Evolutionary conservation across 441 rosid species (phyloP).

Genomic region (Erysimum pusillum): DNA sequence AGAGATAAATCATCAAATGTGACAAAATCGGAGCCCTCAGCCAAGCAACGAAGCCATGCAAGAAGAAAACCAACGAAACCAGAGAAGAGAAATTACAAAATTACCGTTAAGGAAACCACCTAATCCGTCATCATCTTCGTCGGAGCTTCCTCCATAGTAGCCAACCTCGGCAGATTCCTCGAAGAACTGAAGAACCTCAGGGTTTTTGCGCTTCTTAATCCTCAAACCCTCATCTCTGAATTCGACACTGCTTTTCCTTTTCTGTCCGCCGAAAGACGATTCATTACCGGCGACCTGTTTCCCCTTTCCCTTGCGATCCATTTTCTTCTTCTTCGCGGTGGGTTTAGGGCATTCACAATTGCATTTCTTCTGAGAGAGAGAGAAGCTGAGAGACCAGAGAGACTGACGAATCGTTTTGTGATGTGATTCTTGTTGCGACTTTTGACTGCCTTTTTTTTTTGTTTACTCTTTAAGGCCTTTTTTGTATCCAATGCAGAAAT

Average conservation of each 20-base stretch:
- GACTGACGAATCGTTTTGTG: slow-evolving; percentile 24
- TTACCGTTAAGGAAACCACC: slow-evolving; percentile 51
- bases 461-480: neutral
- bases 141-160: slow-evolving; percentile 48
- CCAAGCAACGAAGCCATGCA: slow-evolving; percentile 30
- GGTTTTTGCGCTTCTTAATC: slow-evolving; percentile 58
- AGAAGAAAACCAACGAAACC: slow-evolving; percentile 8
- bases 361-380: slow-evolving; percentile 16
- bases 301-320: slow-evolving; percentile 55
- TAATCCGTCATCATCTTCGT: slow-evolving; percentile 55
- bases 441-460: neutral
- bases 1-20: neutral
- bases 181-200: slow-evolving; percentile 77
- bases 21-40: neutral
- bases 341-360: slow-evolving; percentile 38
- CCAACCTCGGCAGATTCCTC: slow-evolving; percentile 72
- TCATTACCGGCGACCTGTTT: slow-evolving; percentile 47
- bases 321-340: slow-evolving; percentile 25
- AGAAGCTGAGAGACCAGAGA: neutral
- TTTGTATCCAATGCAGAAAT: neutral
- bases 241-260: slow-evolving; percentile 47
- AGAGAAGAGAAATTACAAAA: neutral
- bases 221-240: slow-evolving; percentile 54
- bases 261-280: slow-evolving; percentile 61
- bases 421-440: neutral